Conservation (phyloP, 2,329 filamentous ascomycete species). For the Trichoderma pleuroti region DNA sequence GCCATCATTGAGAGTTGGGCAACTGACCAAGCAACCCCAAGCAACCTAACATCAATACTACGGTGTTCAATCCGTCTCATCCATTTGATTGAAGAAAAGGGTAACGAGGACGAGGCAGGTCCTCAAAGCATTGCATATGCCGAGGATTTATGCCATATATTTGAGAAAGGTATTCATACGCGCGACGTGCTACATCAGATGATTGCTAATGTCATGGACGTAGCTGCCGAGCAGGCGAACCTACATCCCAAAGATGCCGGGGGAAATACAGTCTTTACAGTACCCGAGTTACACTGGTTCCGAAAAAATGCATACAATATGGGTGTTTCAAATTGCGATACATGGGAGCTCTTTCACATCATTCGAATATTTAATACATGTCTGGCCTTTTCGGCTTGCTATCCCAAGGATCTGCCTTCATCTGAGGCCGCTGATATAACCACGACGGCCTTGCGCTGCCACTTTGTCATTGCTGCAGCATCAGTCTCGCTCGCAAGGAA, state of each 20-base stretch:
- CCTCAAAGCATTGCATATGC: slow-evolving; percentile 23
- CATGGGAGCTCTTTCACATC: slow-evolving; percentile 52
- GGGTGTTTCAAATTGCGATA: slow-evolving; percentile 57
- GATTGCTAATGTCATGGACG: slow-evolving; percentile 13
- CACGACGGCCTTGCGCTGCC: slow-evolving; percentile 63
- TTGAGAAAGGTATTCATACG: slow-evolving; percentile 40
- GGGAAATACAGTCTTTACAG: slow-evolving; percentile 52
- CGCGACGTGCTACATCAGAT: neutral
- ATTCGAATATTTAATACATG: slow-evolving; percentile 55
- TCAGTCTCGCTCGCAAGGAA: slow-evolving; percentile 50
- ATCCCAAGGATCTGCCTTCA: slow-evolving; percentile 45
- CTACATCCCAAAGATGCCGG: slow-evolving; percentile 37
- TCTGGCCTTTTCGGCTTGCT: slow-evolving; percentile 48
- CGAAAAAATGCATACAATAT: slow-evolving; percentile 78
- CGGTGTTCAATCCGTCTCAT: slow-evolving; percentile 53
- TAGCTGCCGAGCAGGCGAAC: slow-evolving; percentile 31
- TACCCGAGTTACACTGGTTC: slow-evolving; percentile 77
- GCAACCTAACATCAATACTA: slow-evolving; percentile 37
- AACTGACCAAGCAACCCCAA: slow-evolving; percentile 20
- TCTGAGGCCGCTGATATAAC: slow-evolving; percentile 46
- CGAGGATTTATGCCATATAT: slow-evolving; percentile 52
- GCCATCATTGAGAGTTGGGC: slow-evolving; percentile 31
- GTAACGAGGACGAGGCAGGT: slow-evolving; percentile 21
- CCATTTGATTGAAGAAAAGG: slow-evolving; percentile 39
- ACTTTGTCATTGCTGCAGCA: slow-evolving; percentile 61